Percentiles rank a stretch among this genome's conserved stretches.
phyloP scores from a whole-genome alignment of 2,329 filamentous ascomycete genomes.

The Claviceps maximensis region DNA sequence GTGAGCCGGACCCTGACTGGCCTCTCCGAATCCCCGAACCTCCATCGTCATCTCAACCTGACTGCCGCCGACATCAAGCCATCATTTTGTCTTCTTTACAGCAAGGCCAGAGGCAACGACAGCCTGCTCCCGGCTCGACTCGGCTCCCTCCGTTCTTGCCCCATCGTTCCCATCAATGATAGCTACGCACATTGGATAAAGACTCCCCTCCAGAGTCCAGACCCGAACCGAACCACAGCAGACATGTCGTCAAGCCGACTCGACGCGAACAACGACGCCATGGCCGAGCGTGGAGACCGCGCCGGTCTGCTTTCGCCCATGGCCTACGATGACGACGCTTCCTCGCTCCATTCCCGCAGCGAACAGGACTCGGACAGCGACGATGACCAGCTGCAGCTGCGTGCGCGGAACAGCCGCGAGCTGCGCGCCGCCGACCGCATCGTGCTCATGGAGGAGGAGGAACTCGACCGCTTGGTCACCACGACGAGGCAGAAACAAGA shows the following conservation, averaged over 20 bases:
- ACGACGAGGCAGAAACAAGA: constrained; percentile 37
- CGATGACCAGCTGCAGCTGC: constrained; percentile 54
- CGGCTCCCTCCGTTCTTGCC: background rate
- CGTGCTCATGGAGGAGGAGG: constrained; percentile 65
- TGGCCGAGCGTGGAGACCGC: constrained; percentile 12
- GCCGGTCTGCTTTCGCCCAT: constrained; percentile 46
- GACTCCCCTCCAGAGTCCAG: background rate
- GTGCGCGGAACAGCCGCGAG: constrained; percentile 55
- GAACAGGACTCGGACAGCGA: constrained; percentile 68
- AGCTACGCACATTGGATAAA: background rate
- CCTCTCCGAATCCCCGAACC: no score
- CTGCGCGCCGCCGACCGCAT: constrained; percentile 55
- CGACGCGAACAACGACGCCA: constrained; percentile 11
- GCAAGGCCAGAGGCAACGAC: no score
- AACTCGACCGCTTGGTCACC: constrained; percentile 47
- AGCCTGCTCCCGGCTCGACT: background rate
- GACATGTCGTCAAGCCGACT: constrained; percentile 10
- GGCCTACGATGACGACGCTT: constrained; percentile 55
- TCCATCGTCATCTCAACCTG: no score
- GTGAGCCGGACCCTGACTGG: background rate
- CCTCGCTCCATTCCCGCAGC: constrained; percentile 51
- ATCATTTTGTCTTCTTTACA: background rate
- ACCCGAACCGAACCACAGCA: background rate
- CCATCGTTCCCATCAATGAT: background rate
- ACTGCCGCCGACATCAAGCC: background rate